Base-by-base conservation (phyloP, 306 rosid genomes). In the Elaeagnus macrophylla region DNA sequence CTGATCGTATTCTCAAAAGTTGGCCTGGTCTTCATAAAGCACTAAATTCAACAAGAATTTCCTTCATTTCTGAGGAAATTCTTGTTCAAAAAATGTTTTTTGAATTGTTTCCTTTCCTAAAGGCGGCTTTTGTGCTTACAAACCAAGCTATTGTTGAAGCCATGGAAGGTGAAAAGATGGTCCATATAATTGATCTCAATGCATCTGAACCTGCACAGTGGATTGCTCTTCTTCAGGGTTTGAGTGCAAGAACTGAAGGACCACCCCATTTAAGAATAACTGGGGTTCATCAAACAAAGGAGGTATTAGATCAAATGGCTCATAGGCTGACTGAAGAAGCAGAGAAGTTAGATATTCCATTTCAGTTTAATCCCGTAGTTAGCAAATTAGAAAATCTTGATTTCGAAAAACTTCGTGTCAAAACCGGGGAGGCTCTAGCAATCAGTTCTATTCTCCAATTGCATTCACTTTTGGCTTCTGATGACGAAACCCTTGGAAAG, bases 221-320 rank as follows among this genome's bases (percentile, higher is more conserved):
- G 97, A 75, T 83, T 64, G 83, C 95, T 1, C 95, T 89, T 64
- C 69, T 89, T 12, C 93, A 89, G 57, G 75, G 69, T 57, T 70
- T 89, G 67, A 78, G 86, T 47, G 72, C 74, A 0, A 79, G 95
- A n/a, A 83, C 84, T 0, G 97, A 89, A 75, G 97, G 97, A 10
- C 86, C 97, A 17, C 93, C 93, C 10, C 95, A 89, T 79, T 72
- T 89, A 93, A 76, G 89, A 77, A 85, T 89, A 60, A 89, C 93
- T 0, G 93, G 85, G 7, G 69, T 89, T 65, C 86, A 89, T 78
- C 83, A 60, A 46, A 83, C 62, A 70, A 85, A 81, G 57, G 95
- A 80, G 71, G 66, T 85, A 37, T 59, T 89, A n/a, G 93, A 89
- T 39, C 89, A 78, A 57, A 73, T 83, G 74, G 97, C 86, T 67